Evolutionary conservation across 2,329 filamentous ascomycete species (phyloP), one percentile per base, ranked within the genome.

Genomic region (Fusarium temperatum): DNA sequence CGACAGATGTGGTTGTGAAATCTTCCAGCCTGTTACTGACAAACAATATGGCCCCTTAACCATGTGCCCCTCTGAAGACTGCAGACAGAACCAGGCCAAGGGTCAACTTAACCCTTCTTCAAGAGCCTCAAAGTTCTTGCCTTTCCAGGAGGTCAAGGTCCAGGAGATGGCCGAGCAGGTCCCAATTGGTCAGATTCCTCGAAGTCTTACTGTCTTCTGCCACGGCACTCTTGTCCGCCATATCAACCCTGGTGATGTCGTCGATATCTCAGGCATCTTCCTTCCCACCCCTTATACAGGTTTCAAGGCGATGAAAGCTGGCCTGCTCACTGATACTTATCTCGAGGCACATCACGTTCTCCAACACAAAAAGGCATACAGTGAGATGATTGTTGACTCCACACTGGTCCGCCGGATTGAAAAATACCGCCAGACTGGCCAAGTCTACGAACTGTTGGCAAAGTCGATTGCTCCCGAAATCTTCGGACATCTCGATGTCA

Each of bases 121-220:
- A n/a, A 90, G 96, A 78, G 96, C 96, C 1, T 98, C 95, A 58
- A 99, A 98, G 80, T 99, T 98, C 80, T 85, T 98, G 79, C 95
- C 96, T 8, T 99, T 99, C 86, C 96, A 99, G 83, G 96, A 99
- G 83, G 91, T 98, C 83, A 98, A 98, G 85, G 95, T 99, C 64
- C 96, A 99, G 83, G 96, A 99, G 82, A 94, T 98, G 91, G 95
- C 96, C n/a, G 96, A 99, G 81, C 96, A 99, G 82, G 96, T 99
- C 1, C 96, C 96, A 13, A 97, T 99, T 73, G 96, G 96, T 57
- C 96, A 99, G 81, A 99, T 99, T 78, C 96, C 96, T 38, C 91
- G 96, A 67, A 94, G 94, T 65, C 85, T 99, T 72, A 98, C 96
- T 0, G 86, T 99, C 28, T 90, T 97, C 78, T 98, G 95, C 83